Evolutionary conservation across 441 rosid species (phyloP).

Genomic region (Aleurites moluccanus): DNA sequence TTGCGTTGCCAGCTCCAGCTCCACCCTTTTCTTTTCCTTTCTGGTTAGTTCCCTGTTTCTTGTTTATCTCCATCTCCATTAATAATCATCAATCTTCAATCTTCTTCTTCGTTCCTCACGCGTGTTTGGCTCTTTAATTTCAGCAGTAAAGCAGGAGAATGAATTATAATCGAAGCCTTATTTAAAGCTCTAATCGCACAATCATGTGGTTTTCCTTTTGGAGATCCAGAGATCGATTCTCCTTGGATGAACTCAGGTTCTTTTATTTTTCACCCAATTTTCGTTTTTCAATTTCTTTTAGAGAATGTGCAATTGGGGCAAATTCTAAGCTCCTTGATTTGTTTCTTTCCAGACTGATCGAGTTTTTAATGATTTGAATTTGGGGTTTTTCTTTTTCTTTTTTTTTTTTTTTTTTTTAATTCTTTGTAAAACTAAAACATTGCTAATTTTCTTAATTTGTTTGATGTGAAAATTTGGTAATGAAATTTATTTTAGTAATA

Average conservation of each 20-base stretch:
- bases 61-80: not conserved
- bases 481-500: not conserved
- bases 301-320: not conserved
- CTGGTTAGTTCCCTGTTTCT: no score
- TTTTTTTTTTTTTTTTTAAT: not conserved
- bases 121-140: not conserved
- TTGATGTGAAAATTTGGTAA: not conserved
- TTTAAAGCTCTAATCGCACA: constrained; percentile 41
- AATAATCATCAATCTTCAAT: not conserved
- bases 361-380: constrained; percentile 14
- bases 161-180: not conserved
- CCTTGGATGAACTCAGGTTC: constrained; percentile 94
- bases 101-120: not conserved
- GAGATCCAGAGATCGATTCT: constrained; percentile 95
- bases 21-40: no score
- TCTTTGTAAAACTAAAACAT: no score
- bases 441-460: not conserved
- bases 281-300: not conserved
- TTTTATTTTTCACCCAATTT: not conserved
- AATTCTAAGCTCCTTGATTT: no score
- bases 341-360: not conserved
- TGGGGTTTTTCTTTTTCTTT: constrained; percentile 9
- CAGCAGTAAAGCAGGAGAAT: not conserved
- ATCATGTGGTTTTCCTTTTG: constrained; percentile 96
- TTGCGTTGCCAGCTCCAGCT: no score